These are phyloP conservation scores for Chlamydomonas incerta DNA, from an alignment of 139 green algal genomes.

Conservation along the genomic window DNA sequence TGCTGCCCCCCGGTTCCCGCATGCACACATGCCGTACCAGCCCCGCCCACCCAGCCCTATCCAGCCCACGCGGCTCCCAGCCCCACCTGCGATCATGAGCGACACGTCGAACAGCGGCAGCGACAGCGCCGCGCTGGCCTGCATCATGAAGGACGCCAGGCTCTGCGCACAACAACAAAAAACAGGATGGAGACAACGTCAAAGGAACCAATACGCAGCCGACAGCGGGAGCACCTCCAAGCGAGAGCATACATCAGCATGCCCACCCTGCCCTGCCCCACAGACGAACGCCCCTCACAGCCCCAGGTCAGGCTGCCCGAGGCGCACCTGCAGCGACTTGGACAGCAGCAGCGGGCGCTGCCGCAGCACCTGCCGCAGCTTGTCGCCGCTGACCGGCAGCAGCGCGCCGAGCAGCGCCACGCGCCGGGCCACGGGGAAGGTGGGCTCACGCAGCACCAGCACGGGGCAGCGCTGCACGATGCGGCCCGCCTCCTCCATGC, in stretches of 20 bases:
- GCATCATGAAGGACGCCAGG: conserved; percentile 31
- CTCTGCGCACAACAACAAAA: not conserved
- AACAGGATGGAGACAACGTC: not conserved
- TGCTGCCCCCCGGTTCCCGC: too few relatives aligned
- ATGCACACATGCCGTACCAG: too few relatives aligned
- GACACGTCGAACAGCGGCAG: conserved; percentile 40
- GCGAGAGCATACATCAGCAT: too few relatives aligned
- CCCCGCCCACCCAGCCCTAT: too few relatives aligned
- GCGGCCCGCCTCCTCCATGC: conserved; percentile 29
- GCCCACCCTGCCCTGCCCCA: too few relatives aligned
- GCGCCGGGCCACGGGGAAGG: conserved; percentile 11
- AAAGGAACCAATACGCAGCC: too few relatives aligned
- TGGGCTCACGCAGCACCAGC: conserved; percentile 18
- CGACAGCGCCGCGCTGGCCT: not conserved
- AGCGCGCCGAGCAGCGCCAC: conserved; percentile 34
- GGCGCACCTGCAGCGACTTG: conserved; percentile 20
- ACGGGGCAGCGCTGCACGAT: not conserved
- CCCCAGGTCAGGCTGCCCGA: too few relatives aligned
- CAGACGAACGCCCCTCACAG: too few relatives aligned
- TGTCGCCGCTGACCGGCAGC: conserved; percentile 31
- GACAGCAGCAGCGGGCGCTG: conserved; percentile 35
- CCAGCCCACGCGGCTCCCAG: not conserved
- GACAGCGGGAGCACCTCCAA: too few relatives aligned
- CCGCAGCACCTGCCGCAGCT: conserved; percentile 37
- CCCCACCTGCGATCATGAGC: conserved; percentile 35